Base-by-base conservation (phyloP, 805 yeast genomes). In the Metschnikowia lunata region DNA sequence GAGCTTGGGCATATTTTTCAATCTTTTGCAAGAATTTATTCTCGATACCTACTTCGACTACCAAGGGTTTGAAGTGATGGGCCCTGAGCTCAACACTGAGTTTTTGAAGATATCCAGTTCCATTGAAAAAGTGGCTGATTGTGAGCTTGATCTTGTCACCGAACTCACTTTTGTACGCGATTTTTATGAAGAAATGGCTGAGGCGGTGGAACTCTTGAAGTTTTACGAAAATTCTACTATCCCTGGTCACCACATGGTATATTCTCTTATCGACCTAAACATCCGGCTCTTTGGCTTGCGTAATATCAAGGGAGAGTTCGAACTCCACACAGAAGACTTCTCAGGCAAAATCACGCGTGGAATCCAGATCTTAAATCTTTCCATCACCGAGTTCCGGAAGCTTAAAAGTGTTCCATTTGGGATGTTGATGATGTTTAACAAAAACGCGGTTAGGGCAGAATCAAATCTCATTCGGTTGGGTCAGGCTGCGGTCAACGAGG, bases 261-360 rank as follows among this genome's bases (percentile, higher is more conserved):
- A 31, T 14, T n/a, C n/a, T 4, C 27, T 43, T 23, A 31, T 39
- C n/a, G 46, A 43, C 23, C 42, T 43, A 15, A 39, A 39, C 27
- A 30, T 39, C 10, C 34, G 46, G 37, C 39, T 43, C 30, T 35
- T 43, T 18, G 35, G 13, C 4, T 35, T 43, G n/a, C 43, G 37
- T n/a, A 23, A 43, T 30, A 7, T 26, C 8, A 11, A 26, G 6
- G 46, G 46, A 7, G 29, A 39, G n/a, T 42, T 42, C 15, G 46
- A 43, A 11, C 14, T 26, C 0, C 30, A 9, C 31, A 4, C n/a
- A 5, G 12, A 30, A 2, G 37, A 34, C 14, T 43, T 14, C 32
- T 29, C 31, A 3, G 32, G 10, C 3, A 23, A 12, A 4, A 26
- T 43, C 30, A n/a, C 14, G 14, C 7, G 1, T 3, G 8, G 10